Conservation (phyloP, 2,329 filamentous ascomycete species). For the Colletotrichum australisinense region DNA sequence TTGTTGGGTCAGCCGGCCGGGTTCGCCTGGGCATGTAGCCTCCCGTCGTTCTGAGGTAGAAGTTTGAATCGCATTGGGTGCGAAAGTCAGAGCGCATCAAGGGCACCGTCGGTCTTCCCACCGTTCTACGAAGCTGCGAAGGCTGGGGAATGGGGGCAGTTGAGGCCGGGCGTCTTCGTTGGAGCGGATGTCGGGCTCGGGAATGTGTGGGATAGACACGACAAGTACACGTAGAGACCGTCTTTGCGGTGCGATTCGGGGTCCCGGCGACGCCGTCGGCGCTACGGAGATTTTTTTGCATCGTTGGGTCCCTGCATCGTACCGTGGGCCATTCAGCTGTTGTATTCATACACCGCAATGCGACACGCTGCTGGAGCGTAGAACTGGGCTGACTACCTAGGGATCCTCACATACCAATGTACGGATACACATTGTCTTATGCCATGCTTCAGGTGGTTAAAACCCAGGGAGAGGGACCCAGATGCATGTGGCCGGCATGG, state of each 20-base stretch:
- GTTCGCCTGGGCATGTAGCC: neutral
- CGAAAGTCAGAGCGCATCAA: neutral
- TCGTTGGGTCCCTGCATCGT: neutral
- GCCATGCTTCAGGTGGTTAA: neutral
- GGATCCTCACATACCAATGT: neutral
- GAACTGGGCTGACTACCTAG: neutral
- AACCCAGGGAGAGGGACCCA: neutral
- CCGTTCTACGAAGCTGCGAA: neutral
- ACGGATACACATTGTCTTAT: too few relatives aligned
- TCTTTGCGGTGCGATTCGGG: conserved; percentile 1
- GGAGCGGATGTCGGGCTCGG: conserved; percentile 2
- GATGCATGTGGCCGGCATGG: neutral
- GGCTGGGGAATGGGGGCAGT: neutral
- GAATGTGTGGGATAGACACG: neutral
- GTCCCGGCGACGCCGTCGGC: conserved; percentile 26
- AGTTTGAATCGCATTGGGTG: conserved; percentile 1
- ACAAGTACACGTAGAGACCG: too few relatives aligned
- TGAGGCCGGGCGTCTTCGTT: neutral
- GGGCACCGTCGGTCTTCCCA: neutral
- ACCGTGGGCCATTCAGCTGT: neutral
- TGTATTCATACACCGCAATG: neutral
- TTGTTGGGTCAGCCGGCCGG: neutral
- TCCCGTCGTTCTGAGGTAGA: neutral
- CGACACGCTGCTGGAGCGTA: neutral
- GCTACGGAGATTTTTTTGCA: conserved; percentile 11